Evolutionary conservation across 2,329 filamentous ascomycete species (phyloP).

Genomic region (Fusarium sarcochroum): DNA sequence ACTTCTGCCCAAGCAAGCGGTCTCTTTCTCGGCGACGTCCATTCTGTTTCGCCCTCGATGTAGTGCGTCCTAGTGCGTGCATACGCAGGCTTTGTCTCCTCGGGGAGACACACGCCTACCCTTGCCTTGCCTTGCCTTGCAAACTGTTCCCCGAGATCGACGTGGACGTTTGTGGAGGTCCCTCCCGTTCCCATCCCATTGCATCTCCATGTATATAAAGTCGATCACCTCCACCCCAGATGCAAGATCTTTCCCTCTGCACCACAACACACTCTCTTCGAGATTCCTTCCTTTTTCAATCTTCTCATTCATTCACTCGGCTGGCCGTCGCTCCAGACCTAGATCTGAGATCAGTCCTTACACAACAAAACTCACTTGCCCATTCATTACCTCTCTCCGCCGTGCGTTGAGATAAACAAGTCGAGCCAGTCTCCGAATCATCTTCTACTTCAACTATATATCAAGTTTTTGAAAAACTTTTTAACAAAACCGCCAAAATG

Average conservation of each 20-base stretch:
- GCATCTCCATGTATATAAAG: conserved; percentile 42
- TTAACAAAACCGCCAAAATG: conserved; percentile 44
- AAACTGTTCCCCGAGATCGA: conserved; percentile 32
- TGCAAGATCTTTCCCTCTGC: conserved; percentile 9
- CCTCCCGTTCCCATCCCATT: conserved; percentile 12
- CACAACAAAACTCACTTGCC: conserved; percentile 36
- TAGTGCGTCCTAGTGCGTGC: conserved; percentile 9
- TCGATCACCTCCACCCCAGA: conserved; percentile 35
- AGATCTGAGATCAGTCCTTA: conserved; percentile 51
- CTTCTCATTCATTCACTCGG: conserved; percentile 45
- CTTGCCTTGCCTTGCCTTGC: conserved; percentile 12
- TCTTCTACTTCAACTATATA: conserved; percentile 33
- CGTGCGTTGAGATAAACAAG: conserved; percentile 48
- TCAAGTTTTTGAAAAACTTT: conserved; percentile 30
- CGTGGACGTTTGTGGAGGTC: conserved; percentile 18
- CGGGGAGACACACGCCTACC: conserved; percentile 17
- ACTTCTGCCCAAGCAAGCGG: conserved; percentile 26
- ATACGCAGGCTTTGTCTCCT: conserved; percentile 39
- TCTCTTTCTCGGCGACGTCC: conserved; percentile 36
- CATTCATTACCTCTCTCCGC: conserved; percentile 47
- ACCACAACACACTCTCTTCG: conserved; percentile 40
- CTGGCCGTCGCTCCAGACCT: conserved; percentile 46
- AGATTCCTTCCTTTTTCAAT: conserved; percentile 40
- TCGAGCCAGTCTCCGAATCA: conserved; percentile 47
- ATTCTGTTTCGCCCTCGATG: conserved; percentile 39